phyloP scores from a whole-genome alignment of 345 rosid species.

The Trapa incisa region DNA sequence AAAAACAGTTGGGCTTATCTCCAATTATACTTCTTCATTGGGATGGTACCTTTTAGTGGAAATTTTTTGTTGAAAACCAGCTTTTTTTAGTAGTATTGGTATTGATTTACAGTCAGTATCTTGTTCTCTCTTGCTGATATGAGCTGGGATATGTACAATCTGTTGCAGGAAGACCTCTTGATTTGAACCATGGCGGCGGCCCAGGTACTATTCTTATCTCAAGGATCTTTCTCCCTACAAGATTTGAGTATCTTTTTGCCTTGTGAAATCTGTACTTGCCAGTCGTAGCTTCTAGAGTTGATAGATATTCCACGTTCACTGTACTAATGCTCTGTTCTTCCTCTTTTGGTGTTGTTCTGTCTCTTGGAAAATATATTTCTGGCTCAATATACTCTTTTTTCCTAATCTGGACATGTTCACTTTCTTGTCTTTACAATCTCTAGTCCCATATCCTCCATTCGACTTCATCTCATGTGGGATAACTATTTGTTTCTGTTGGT shows the following conservation, averaged over 20 bases:
- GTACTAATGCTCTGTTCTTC: neutral
- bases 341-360: neutral
- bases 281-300: neutral
- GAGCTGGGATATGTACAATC: neutral
- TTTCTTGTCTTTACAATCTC: neutral
- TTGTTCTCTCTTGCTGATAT: neutral
- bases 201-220: neutral
- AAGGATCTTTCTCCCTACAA: neutral
- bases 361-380: neutral
- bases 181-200: neutral
- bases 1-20: too few relatives aligned
- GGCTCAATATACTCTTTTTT: neutral
- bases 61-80: too few relatives aligned
- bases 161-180: neutral
- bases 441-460: neutral
- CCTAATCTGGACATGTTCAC: neutral
- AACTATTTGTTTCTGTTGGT: neutral
- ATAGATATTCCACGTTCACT: neutral
- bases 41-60: too few relatives aligned
- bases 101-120: neutral
- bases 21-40: too few relatives aligned
- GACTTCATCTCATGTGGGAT: neutral
- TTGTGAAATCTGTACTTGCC: neutral
- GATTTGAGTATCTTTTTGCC: neutral
- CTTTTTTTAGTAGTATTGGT: neutral